Base-by-base conservation (phyloP, 2,329 filamentous ascomycete genomes). In the Neofusicoccum kwambonambiense region DNA sequence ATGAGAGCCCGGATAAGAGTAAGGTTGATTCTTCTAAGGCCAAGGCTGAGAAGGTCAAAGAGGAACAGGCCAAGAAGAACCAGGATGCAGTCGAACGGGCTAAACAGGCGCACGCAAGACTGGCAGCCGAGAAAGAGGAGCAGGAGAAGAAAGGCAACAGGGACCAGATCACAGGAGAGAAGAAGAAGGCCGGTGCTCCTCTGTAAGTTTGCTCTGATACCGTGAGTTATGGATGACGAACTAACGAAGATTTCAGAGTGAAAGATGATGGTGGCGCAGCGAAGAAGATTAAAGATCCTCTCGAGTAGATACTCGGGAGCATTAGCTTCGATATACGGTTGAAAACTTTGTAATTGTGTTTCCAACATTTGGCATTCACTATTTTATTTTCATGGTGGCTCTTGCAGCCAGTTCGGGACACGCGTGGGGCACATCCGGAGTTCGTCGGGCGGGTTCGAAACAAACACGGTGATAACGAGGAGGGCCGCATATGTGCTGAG, bases 231-330 rank as follows among this genome's bases (percentile, higher is more conserved):
- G 17, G 34, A n/a, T 34, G 37, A 8, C 3, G 6, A 7, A 35
- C 63, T 65, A 31, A 65, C 56, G 34, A 4, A 22, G 31, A 8
- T 4, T 19, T 3, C 15, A 65, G 63, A 22, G 47, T 57, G 37
- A 60, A 65, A 45, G 19, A 47, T 1, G 39, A 7, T 22, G 39
- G 39, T 8, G 54, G 47, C 17, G 31, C 45, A n/a, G 61, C 39
- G n/a, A 63, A 63, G 62, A 35, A 64, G 62, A 49, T 64, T 11
- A 64, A 64, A 64, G 62, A 64, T 41, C 62, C 62, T 15, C 62
- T 64, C 51, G 62, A 58, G 41, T 64, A 54, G 34, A 64, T 11
- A 2, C 34, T 47, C 31, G 9, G 42, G n/a, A 31, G 37, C n/a
- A 37, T 27, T 45, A 58, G 54, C 54, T 58, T 50, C 42, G 12